Base-by-base conservation (phyloP, 345 rosid species). In the Camelina laxa region DNA sequence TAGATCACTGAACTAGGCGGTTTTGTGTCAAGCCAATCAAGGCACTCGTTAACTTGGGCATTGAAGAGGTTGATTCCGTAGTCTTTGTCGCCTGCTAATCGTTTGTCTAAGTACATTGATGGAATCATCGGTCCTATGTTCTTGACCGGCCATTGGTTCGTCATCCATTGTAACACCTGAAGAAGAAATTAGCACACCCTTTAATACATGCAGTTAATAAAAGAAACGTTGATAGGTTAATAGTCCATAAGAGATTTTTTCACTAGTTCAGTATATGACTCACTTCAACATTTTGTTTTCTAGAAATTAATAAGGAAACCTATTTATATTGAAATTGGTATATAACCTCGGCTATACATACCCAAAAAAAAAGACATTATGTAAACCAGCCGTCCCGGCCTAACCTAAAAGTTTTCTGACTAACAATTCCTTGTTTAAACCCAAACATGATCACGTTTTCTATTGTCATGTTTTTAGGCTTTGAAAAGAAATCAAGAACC, bases 11-110 rank as follows among this genome's bases (percentile, higher is more conserved):
- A 88, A 44, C 49, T 9, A 1, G 68, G 54, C 3, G 74, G 70
- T 54, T 79, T 86, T 2, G 90, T 65, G 83, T 88, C 81, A 35
- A 86, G 68, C 90, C 92, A 88, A 2, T 82, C 70, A n/a, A 77
- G 70, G 62, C 84, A 79, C 50, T 65, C 60, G 33, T 70, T 80
- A 1, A 41, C 64, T 24, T 82, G 75, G 1, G 85, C 78, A 30
- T 84, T 71, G 81, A 86, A 86, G 73, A 85, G 84, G 72, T 71
- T 82, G 31, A 83, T 56, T 6, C 88, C 90, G 6, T 82, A 88
- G 31, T 84, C 86, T 31, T 77, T 80, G 69, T 85, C 83, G 1
- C 80, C 85, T 24, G 65, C 76, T 27, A 84, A 9, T 20, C 88
- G 62, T 45, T 70, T 81, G 80, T 87, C 92, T 21, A 84, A 72